A percentile compares a stretch with the other conserved stretches of the same genome.
phyloP scores from a whole-genome alignment of 306 rosid species.

The Boehmeria nivea region DNA sequence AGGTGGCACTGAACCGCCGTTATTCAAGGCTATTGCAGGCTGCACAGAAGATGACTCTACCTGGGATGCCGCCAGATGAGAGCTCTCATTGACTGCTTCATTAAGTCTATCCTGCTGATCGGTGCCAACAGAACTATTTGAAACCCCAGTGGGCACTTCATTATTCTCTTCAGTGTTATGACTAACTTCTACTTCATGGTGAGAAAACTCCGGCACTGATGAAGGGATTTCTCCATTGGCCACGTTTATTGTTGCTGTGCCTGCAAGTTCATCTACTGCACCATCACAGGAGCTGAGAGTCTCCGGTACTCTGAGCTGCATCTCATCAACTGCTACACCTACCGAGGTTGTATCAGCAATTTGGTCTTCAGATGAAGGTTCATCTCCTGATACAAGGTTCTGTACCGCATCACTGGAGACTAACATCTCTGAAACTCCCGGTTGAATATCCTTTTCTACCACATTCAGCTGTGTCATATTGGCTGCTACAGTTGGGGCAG shows the following conservation, averaged over 20 bases:
- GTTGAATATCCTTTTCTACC: conserved; percentile 22
- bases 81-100: conserved; percentile 21
- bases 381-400: conserved; percentile 18
- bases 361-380: conserved; percentile 23
- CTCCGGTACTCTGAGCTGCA: conserved; percentile 19
- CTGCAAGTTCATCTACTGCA: conserved; percentile 18
- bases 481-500: conserved; percentile 12
- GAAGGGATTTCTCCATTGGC: conserved; percentile 3
- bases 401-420: conserved; percentile 11
- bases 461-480: conserved; percentile 24
- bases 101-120: conserved; percentile 35
- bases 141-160: conserved; percentile 14
- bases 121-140: conserved; percentile 23
- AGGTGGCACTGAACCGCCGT: conserved; percentile 11
- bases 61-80: conserved; percentile 32
- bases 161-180: conserved; percentile 15
- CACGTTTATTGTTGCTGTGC: conserved; percentile 1
- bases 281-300: conserved; percentile 12
- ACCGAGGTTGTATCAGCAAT: conserved; percentile 17
- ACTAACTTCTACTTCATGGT: conserved; percentile 27
- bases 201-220: conserved; percentile 14
- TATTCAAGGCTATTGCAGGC: conserved; percentile 17
- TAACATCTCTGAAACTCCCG: conserved; percentile 15
- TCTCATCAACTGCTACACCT: conserved; percentile 21
- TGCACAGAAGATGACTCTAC: conserved; percentile 17